Evolutionary conservation across 441 rosid genomes (phyloP).

Genomic region (Bruguiera hainesii): DNA sequence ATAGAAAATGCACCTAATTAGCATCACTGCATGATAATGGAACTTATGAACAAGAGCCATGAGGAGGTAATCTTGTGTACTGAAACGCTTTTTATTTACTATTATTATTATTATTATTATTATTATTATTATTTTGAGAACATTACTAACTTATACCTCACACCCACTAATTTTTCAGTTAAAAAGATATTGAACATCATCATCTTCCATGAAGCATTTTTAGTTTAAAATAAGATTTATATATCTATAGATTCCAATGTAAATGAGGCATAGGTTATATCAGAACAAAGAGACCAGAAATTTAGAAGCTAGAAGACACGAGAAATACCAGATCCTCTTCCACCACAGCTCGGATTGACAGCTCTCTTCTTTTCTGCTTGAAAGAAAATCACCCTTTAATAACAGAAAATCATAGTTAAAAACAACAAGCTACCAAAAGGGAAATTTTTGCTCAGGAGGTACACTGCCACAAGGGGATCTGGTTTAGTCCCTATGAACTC

Average conservation of each 20-base stretch:
- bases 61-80: no score
- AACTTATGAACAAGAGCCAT: not conserved
- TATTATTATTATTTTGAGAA: no score
- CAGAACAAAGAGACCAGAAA: not conserved
- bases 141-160: no score
- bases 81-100: no score
- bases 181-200: no score
- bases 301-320: not conserved
- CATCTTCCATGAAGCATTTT: no score
- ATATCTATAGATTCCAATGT: no score
- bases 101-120: no score
- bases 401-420: not conserved
- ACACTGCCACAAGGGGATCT: constrained; percentile 41
- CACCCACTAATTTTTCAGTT: no score
- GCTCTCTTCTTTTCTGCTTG: constrained; percentile 21
- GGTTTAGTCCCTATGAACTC: constrained; percentile 35
- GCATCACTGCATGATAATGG: not conserved
- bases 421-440: not conserved
- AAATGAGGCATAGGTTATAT: not conserved
- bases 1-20: constrained; percentile 13
- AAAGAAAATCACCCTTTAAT: not conserved
- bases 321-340: constrained; percentile 32
- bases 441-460: constrained; percentile 6
- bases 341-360: constrained; percentile 17
- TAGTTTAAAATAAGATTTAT: no score